phyloP scores from a whole-genome alignment of 257 asterid genomes.

The Mitragyna speciosa region DNA sequence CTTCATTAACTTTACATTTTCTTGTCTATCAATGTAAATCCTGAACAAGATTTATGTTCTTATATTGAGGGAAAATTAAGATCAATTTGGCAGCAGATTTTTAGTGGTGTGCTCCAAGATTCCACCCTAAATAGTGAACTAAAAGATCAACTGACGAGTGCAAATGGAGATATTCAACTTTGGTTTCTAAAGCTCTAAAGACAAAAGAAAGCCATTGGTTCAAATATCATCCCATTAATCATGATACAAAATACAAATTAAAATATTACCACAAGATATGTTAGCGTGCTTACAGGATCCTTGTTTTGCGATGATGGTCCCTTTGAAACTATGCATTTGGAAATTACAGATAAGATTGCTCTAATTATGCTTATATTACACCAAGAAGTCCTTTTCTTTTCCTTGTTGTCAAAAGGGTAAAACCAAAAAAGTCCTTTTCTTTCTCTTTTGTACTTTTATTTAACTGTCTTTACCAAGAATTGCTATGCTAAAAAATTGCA shows the following conservation, averaged over 20 bases:
- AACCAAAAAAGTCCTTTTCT: background rate
- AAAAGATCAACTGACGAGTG: slow-evolving; percentile 10
- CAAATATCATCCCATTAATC: slow-evolving; percentile 25
- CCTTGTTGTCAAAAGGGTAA: background rate
- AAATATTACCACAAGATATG: slow-evolving; percentile 5
- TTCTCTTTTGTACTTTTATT: background rate
- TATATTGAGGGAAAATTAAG: background rate
- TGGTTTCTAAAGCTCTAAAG: slow-evolving; percentile 24
- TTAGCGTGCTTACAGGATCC: slow-evolving; percentile 20
- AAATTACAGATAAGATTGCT: slow-evolving; percentile 10
- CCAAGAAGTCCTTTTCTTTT: slow-evolving; percentile 8
- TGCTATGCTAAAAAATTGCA: background rate
- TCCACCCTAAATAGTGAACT: slow-evolving; percentile 23
- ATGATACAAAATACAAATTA: slow-evolving; percentile 18
- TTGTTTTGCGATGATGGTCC: slow-evolving; percentile 23
- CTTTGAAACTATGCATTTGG: background rate
- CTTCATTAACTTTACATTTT: background rate
- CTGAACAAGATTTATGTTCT: background rate
- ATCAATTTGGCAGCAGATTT: background rate
- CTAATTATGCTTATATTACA: background rate
- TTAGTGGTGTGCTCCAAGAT: slow-evolving; percentile 27
- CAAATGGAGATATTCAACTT: slow-evolving; percentile 34
- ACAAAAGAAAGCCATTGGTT: slow-evolving; percentile 28
- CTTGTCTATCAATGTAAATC: background rate
- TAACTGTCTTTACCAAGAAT: background rate